Percentiles rank a stretch among this genome's conserved stretches.
These are phyloP conservation scores for Dissophora ornata DNA, from an alignment of 192 early-diverging fungal species.

Conservation along the genomic window DNA sequence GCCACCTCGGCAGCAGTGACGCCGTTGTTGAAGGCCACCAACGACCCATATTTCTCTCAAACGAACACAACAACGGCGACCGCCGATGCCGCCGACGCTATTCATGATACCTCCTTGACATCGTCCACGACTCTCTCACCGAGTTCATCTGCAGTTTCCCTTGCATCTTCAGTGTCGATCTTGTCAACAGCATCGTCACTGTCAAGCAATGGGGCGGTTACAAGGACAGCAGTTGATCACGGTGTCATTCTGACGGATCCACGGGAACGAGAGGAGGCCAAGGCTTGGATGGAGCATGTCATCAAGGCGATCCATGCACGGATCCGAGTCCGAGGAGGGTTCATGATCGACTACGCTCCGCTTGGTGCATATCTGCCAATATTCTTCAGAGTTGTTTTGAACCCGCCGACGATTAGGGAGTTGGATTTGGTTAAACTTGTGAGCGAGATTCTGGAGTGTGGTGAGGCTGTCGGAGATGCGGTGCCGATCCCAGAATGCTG, in stretches of 20 bases:
- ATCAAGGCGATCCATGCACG: conserved; percentile 59
- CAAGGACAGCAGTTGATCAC: conserved; percentile 5
- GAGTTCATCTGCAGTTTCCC: conserved; percentile 22
- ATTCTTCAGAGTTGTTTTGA: conserved; percentile 81
- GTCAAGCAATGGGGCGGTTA: neutral
- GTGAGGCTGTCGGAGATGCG: conserved; percentile 20
- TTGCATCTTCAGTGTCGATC: conserved; percentile 20
- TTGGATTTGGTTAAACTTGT: conserved; percentile 62
- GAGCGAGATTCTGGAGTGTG: conserved; percentile 66
- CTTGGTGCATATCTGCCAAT: conserved; percentile 54
- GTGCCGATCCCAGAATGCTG: conserved; percentile 35
- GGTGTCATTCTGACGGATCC: conserved; percentile 38
- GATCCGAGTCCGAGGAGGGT: conserved; percentile 60
- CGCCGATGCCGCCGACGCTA: neutral
- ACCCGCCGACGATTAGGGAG: conserved; percentile 70
- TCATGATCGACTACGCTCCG: conserved; percentile 82
- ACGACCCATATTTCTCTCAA: neutral
- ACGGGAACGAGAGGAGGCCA: conserved; percentile 30
- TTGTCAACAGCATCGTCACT: conserved; percentile 14
- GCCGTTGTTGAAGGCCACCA: neutral
- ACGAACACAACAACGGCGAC: neutral
- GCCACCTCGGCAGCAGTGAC: neutral
- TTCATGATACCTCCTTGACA: neutral
- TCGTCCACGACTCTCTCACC: conserved; percentile 11
- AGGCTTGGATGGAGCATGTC: conserved; percentile 52